Evolutionary conservation across 257 asterid species (phyloP).

Genomic region (Nyctanthes arbortristis): DNA sequence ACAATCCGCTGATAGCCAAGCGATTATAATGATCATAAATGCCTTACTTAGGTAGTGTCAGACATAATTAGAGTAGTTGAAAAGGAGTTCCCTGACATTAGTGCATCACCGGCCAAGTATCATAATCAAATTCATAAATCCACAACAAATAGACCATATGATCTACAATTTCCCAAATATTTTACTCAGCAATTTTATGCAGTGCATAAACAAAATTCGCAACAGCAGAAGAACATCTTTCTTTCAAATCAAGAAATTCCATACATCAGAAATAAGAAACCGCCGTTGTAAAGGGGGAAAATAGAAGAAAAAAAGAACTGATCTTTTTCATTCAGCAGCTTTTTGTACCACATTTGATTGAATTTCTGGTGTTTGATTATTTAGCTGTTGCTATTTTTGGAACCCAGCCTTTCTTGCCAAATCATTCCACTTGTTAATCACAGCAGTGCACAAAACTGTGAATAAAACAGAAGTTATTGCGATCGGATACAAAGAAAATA

Average conservation of each 20-base stretch:
- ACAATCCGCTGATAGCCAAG: not conserved
- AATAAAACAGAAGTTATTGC: not conserved
- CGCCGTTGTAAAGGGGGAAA: not conserved
- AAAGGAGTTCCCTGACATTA: not conserved
- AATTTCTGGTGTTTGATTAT: constrained; percentile 32
- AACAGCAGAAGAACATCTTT: not conserved
- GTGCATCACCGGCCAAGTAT: not conserved
- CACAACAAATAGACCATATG: not conserved
- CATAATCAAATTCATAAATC: not conserved
- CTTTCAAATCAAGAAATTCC: not conserved
- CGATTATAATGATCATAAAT: not conserved
- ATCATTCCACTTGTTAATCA: constrained; percentile 61
- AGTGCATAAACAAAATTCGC: not conserved
- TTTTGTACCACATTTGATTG: constrained; percentile 37
- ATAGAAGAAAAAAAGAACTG: no score
- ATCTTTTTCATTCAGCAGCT: constrained; percentile 30
- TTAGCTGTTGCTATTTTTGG: constrained; percentile 40
- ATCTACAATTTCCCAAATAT: not conserved
- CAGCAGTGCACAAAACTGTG: constrained; percentile 50
- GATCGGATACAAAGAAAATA: not conserved
- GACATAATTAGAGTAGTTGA: not conserved
- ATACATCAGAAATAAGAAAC: not conserved
- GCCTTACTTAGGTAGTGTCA: not conserved
- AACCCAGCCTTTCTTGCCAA: constrained; percentile 36
- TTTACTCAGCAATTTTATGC: not conserved